Evolutionary conservation across 148 eudicot genomes (phyloP).

Genomic region (Arctostaphylos glauca): DNA sequence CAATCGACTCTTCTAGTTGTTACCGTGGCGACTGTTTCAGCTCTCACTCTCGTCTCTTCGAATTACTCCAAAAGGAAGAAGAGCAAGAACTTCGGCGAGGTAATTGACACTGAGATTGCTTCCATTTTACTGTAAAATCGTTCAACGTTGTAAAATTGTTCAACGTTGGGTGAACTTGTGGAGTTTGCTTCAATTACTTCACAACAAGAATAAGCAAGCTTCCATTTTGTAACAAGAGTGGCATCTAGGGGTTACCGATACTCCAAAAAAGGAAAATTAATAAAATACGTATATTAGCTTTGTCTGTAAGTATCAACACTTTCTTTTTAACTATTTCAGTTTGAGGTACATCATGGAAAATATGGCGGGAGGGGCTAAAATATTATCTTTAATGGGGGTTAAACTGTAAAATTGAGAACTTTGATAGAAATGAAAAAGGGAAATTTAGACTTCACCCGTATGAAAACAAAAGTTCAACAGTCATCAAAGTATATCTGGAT

Average conservation of each 20-base stretch:
- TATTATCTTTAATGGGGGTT: too few relatives aligned
- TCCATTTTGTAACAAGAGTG: background rate
- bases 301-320: background rate
- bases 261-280: background rate
- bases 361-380: background rate
- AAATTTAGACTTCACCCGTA: background rate
- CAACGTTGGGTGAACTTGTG: background rate
- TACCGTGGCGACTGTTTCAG: slow-evolving; percentile 54
- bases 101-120: slow-evolving; percentile 2
- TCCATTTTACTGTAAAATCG: background rate
- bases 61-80: slow-evolving; percentile 36
- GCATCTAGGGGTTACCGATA: background rate
- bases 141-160: too few relatives aligned
- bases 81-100: slow-evolving; percentile 10
- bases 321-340: background rate
- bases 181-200: background rate
- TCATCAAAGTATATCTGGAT: too few relatives aligned
- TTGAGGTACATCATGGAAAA: background rate
- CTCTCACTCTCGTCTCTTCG: slow-evolving; percentile 40
- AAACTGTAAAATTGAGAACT: background rate
- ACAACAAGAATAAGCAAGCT: background rate
- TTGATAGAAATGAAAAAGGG: background rate
- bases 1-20: slow-evolving; percentile 44
- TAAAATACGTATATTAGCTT: background rate
- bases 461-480: background rate